These are phyloP conservation scores for Zea mays DNA, from an alignment of 176 grass and related monocot genomes.

Conservation along the genomic window DNA sequence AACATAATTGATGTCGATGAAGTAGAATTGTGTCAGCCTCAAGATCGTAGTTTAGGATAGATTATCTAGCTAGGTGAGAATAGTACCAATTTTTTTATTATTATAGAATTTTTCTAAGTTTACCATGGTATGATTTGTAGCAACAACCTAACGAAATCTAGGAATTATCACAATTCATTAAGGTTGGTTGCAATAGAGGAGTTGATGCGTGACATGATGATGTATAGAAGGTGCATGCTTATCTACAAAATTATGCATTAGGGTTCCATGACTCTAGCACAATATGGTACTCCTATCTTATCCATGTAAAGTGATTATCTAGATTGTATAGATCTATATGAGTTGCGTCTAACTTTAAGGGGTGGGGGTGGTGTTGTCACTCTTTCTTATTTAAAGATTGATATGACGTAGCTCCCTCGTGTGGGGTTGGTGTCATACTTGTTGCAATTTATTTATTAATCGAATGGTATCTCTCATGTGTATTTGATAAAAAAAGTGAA, in stretches of 20 bases:
- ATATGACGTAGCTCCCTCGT: too few species aligned
- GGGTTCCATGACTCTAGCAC: background rate
- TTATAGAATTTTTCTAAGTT: background rate
- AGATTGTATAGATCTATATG: background rate
- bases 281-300: background rate
- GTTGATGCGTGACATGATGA: background rate
- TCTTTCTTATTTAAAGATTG: too few species aligned
- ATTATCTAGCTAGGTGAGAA: too few species aligned
- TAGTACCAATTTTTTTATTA: too few species aligned
- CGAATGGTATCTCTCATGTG: background rate
- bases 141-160: constrained; percentile 34
- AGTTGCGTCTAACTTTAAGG: background rate
- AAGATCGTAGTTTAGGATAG: too few species aligned
- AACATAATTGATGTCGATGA: too few species aligned
- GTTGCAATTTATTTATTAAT: background rate
- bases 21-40: too few species aligned
- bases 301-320: background rate
- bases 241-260: too few species aligned
- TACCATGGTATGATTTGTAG: background rate
- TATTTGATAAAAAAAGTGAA: background rate
- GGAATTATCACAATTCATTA: background rate
- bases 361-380: background rate
- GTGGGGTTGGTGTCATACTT: background rate
- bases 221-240: background rate
- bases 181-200: constrained; percentile 23